Conservation (phyloP, 106 monocot species). For the Allium cepa region DNA sequence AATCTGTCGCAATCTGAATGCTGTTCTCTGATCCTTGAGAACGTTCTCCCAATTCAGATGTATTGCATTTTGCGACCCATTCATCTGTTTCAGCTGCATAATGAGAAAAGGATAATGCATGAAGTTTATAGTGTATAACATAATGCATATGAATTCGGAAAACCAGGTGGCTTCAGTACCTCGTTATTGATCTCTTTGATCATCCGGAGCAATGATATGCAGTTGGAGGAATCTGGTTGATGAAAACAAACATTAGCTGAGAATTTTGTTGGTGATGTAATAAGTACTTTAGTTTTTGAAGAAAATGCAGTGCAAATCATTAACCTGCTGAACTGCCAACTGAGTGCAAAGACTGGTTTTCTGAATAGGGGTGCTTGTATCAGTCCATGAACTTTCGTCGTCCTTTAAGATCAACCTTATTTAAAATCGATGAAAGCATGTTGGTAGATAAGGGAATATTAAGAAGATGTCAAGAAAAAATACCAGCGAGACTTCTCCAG, state of each 20-base stretch:
- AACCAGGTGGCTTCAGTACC: background rate
- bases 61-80: background rate
- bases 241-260: background rate
- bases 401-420: background rate
- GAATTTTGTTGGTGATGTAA: background rate
- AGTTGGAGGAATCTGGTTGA: conserved; percentile 1
- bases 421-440: background rate
- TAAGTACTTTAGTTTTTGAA: background rate
- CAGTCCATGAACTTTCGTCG: background rate
- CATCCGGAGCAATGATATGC: background rate
- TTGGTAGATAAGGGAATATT: no score
- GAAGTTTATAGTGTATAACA: background rate
- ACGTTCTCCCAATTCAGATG: background rate
- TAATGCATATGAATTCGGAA: background rate
- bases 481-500: no score
- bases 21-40: background rate
- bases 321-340: conserved; percentile 4
- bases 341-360: background rate
- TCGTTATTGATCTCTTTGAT: conserved; percentile 5
- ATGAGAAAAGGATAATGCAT: background rate
- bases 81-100: conserved; percentile 5
- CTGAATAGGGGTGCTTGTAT: background rate
- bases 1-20: background rate
- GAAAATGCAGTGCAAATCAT: background rate
- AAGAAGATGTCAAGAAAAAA: no score